Base-by-base conservation (phyloP, 345 rosid genomes). In the Gynandropsis gynandra region DNA sequence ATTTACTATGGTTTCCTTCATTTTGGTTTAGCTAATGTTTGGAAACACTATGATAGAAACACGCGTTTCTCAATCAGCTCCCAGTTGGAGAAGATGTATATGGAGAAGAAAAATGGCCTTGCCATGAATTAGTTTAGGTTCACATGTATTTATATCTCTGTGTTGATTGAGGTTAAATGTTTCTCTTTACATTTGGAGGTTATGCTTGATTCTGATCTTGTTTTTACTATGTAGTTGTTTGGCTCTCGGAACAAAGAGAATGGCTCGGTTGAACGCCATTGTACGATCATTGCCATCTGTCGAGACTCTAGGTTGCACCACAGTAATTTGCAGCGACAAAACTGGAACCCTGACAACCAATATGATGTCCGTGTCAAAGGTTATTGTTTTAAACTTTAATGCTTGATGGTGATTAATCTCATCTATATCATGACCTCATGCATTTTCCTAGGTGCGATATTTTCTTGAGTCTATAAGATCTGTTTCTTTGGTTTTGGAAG, bases 351-450 rank as follows among this genome's bases (percentile, higher is more conserved):
- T 92, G 70, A 92, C 98, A 14, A 92, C 98, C 56, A 92, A 85
- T 57, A 92, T 92, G 98, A 92, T 92, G 97, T 92, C 98, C 19
- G 95, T 87, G 62, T 71, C 95, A 35, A 92, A 85, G 98, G 98
- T 92, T 49, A 69, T 69, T 47, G 51, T 60, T 52, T 54, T 58
- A 66, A 36, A 47, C 38, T 15, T 41, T 40, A 46, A 39, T 34
- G 42, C 48, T 38, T 9, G 41, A 18, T 54, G 18, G 21, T 47
- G 10, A 40, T 66, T 40, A 47, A 11, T 61, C 53, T 36, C 33
- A 11, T 36, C 43, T 15, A 44, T 59, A 47, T 59, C 42, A 9
- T 34, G 0, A 24, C 43, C 47, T 21, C 47, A 14, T 54, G 66
- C 41, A 27, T 3, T 41, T 32, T 52, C 50, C 43, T 20, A 46